Conservation (phyloP, 305 asterid genomes). For the Lippia alba region DNA sequence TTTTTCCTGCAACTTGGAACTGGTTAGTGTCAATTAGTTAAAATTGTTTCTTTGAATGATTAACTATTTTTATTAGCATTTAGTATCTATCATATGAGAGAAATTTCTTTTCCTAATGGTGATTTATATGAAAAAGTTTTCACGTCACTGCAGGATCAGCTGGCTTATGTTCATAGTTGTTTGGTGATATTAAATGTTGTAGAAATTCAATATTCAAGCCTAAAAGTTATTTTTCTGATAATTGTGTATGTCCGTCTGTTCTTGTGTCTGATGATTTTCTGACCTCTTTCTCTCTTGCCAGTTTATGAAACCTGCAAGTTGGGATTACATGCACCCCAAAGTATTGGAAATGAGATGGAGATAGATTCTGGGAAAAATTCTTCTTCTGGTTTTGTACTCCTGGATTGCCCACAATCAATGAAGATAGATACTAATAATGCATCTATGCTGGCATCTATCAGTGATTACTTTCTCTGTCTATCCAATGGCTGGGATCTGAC, state of each 20-base stretch:
- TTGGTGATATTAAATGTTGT: conserved; percentile 23
- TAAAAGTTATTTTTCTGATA: conserved; percentile 3
- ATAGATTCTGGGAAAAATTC: conserved; percentile 79
- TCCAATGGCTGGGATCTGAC: conserved; percentile 99
- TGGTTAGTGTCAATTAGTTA: conserved; percentile 58
- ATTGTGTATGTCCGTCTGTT: conserved; percentile 12
- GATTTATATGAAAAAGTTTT: conserved; percentile 3
- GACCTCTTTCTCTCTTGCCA: conserved; percentile 34
- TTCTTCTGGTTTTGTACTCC: conserved; percentile 89
- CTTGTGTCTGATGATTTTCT: conserved; percentile 30
- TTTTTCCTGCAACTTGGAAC: conserved; percentile 99
- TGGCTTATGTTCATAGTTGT: conserved; percentile 21
- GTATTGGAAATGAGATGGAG: conserved; percentile 88
- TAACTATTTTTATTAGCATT: conserved; percentile 20
- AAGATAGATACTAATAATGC: conserved; percentile 94
- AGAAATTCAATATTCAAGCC: conserved; percentile 13
- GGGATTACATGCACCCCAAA: conserved; percentile 94
- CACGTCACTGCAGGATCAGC: background rate
- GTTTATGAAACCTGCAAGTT: conserved; percentile 97
- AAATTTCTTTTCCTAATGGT: conserved; percentile 30
- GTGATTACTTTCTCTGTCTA: conserved; percentile 96
- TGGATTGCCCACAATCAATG: conserved; percentile 99
- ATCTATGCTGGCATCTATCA: conserved; percentile 95
- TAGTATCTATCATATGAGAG: conserved; percentile 17
- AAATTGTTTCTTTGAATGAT: conserved; percentile 17